Conservation (phyloP, 2,329 filamentous ascomycete species). For the Alternaria hordeiaustralica region DNA sequence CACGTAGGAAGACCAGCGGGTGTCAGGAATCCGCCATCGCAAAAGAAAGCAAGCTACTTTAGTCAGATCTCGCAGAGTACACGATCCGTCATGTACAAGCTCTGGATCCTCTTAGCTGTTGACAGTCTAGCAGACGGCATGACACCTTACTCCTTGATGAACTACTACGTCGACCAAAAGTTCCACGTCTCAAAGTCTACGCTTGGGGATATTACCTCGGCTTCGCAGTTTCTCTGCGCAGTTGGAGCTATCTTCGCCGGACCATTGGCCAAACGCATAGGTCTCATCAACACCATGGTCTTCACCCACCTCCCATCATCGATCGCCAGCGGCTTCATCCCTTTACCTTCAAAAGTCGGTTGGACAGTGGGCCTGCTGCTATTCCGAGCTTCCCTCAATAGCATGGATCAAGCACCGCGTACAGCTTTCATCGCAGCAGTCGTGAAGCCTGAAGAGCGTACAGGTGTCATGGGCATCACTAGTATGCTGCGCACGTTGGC, state of each 20-base stretch:
- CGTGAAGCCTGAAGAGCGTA: slow-evolving; percentile 69
- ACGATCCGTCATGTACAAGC: slow-evolving; percentile 65
- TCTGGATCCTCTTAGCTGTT: slow-evolving; percentile 69
- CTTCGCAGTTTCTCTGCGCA: slow-evolving; percentile 57
- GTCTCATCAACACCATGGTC: slow-evolving; percentile 64
- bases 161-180: slow-evolving; percentile 47
- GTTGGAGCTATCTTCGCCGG: slow-evolving; percentile 64
- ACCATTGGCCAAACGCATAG: slow-evolving; percentile 64
- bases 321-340: slow-evolving; percentile 62
- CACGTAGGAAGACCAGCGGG: slow-evolving; percentile 20
- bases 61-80: slow-evolving; percentile 64
- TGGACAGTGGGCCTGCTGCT: slow-evolving; percentile 64
- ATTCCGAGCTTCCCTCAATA: slow-evolving; percentile 67
- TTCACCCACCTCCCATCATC: slow-evolving; percentile 65
- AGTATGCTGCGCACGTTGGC: slow-evolving; percentile 66
- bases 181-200: slow-evolving; percentile 55
- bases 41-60: slow-evolving; percentile 50
- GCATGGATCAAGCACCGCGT: slow-evolving; percentile 73
- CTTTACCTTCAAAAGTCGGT: slow-evolving; percentile 59
- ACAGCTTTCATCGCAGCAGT: slow-evolving; percentile 71
- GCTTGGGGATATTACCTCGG: slow-evolving; percentile 65
- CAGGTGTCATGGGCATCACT: slow-evolving; percentile 74
- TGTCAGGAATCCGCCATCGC: slow-evolving; percentile 9
- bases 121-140: slow-evolving; percentile 72
- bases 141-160: slow-evolving; percentile 46